Evolutionary conservation across 768 basidiomycete genomes (phyloP), one percentile per base, ranked within the genome.

Genomic region (Agaricus sinodeliciosus): DNA sequence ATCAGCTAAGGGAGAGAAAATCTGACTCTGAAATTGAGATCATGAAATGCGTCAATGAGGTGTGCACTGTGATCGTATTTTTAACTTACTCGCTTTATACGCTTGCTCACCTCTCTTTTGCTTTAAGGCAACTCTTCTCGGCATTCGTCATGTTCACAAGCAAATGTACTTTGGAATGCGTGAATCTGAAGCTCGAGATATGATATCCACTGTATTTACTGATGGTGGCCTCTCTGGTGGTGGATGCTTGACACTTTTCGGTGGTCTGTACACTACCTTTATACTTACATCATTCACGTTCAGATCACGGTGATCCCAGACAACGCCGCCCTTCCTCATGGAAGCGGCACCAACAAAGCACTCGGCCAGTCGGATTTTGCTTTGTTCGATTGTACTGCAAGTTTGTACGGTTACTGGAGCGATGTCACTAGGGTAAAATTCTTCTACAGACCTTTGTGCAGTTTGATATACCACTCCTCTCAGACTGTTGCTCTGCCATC

Each of bases 281-380:
- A 27, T 44, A 43, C 59, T 11, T 22, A 11, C 15, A 39, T 39
- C 37, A 39, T 6, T 39, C 12, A 39, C 16, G 15, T 0, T 39
- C 12, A 39, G 12, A 39, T 31, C 4, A 44, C 43, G 27, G 11
- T 11, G 11, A 25, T 8, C 11, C 26, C 63, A 93, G 91, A 87
- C 55, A 88, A 93, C 59, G 91, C 90, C 4, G 90, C 90, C 2
- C 77, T 90, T 19, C 91, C 90, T 3, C 92, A 94, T 63, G 93
- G 90, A 5, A 74, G 77, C 35, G 87, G 89, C 2, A 84, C 84
- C 0, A 86, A 93, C 62, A 77, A 82, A 28, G 60, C 61, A 0
- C 71, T 93, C 11, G 68, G 65, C 0, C 63, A 68, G 49, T 60
- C 72, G 4, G 90, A 94, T 58, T 77, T 89, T 53, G 76, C 84